Percentiles rank a stretch among this genome's conserved stretches.
Conservation (phyloP, 2,329 filamentous ascomycete genomes). For the Curvularia verruculosa region DNA sequence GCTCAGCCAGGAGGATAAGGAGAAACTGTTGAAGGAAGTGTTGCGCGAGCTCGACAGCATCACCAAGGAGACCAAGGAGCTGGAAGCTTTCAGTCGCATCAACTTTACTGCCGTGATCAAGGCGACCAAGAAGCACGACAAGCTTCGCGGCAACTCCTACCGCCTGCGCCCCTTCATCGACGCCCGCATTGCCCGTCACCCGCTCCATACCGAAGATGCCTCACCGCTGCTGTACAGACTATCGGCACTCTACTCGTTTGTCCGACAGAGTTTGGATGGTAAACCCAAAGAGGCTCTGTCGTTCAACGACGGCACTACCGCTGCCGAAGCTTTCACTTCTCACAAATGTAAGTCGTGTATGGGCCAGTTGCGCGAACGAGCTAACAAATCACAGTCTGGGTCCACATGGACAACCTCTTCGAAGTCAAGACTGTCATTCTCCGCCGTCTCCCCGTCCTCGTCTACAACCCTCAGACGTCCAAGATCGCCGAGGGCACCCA, state of each 20-base stretch:
- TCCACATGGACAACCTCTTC: conserved; percentile 91
- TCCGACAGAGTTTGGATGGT: conserved; percentile 80
- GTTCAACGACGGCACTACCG: conserved; percentile 50
- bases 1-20: conserved; percentile 50
- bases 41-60: conserved; percentile 83
- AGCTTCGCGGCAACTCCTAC: conserved; percentile 85
- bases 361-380: conserved; percentile 2
- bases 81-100: conserved; percentile 93
- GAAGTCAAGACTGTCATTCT: conserved; percentile 97
- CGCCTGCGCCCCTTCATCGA: conserved; percentile 90
- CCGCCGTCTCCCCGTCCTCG: conserved; percentile 84
- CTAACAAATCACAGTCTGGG: conserved; percentile 72
- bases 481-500: conserved; percentile 80
- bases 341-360: conserved; percentile 72
- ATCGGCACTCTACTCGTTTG: conserved; percentile 94
- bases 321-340: conserved; percentile 74
- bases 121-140: conserved; percentile 98
- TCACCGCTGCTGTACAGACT: conserved; percentile 85
- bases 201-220: conserved; percentile 96
- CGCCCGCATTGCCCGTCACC: conserved; percentile 82
- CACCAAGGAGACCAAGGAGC: conserved; percentile 86
- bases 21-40: conserved; percentile 69
- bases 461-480: conserved; percentile 87
- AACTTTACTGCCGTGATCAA: conserved; percentile 99
- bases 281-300: conserved; percentile 53